Evolutionary conservation across 257 asterid genomes (phyloP).

Genomic region (Solanum chilense): DNA sequence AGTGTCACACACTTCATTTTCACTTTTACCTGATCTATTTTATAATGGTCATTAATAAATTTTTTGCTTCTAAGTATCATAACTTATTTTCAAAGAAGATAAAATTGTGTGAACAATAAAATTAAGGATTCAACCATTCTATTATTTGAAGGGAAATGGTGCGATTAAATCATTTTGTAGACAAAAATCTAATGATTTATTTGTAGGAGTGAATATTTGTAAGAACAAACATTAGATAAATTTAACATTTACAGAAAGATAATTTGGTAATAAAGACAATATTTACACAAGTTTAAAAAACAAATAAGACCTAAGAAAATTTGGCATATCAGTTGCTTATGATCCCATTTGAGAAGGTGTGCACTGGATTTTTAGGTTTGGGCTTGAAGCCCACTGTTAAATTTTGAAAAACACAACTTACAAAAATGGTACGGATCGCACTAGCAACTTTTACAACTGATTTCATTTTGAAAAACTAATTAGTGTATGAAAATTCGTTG

Average conservation of each 20-base stretch:
- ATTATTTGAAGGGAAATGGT: neutral
- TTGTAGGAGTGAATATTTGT: neutral
- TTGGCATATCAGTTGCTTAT: neutral
- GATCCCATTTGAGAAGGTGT: neutral
- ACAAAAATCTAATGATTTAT: neutral
- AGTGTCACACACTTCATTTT: neutral
- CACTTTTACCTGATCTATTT: neutral
- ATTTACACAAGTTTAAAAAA: neutral
- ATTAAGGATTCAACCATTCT: neutral
- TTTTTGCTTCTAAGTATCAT: neutral
- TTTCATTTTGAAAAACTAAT: neutral
- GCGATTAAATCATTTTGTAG: neutral
- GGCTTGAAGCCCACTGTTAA: neutral
- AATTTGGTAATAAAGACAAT: neutral
- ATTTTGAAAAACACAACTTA: neutral
- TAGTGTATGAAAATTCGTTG: neutral
- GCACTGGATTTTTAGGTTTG: neutral
- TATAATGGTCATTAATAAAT: neutral
- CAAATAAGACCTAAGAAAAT: neutral
- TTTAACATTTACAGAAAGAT: neutral
- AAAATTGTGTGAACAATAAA: neutral
- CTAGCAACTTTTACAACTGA: neutral
- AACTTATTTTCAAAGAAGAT: no score
- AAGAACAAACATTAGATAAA: neutral
- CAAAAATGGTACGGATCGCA: no score